Evolutionary conservation across 441 rosid genomes (phyloP).

Genomic region (Cnidoscolus chayamansa): DNA sequence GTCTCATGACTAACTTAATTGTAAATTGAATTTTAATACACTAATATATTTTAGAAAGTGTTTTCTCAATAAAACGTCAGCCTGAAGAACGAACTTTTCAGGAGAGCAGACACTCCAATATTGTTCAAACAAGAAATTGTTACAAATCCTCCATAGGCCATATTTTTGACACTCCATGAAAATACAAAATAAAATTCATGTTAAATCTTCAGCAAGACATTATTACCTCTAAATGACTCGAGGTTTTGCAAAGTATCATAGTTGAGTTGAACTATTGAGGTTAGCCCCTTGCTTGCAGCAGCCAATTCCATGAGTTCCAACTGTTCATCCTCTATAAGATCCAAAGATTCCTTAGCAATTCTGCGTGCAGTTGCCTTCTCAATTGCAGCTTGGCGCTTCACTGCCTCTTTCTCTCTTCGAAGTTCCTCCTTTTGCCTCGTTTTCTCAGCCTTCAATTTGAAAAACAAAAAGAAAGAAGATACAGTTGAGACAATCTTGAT

Average conservation of each 20-base stretch:
- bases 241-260: conserved; percentile 86
- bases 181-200: not conserved
- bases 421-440: conserved; percentile 82
- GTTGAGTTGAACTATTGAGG: conserved; percentile 74
- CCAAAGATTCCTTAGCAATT: conserved; percentile 98
- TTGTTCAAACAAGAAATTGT: not conserved
- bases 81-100: no score
- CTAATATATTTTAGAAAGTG: no score
- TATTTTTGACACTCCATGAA: not conserved
- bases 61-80: no score
- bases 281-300: conserved; percentile 75
- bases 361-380: conserved; percentile 98
- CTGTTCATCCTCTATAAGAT: conserved; percentile 96
- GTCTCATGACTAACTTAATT: no score
- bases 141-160: not conserved
- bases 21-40: no score
- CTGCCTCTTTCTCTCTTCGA: conserved; percentile 79
- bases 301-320: conserved; percentile 98
- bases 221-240: conserved; percentile 73
- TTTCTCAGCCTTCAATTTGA: conserved; percentile 75
- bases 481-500: not conserved
- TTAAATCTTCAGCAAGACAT: not conserved
- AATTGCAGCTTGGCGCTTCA: conserved; percentile 78
- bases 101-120: not conserved
- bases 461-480: conserved; percentile 11